Conservation (phyloP, 441 rosid species). For the Adansonia madagascariensis region DNA sequence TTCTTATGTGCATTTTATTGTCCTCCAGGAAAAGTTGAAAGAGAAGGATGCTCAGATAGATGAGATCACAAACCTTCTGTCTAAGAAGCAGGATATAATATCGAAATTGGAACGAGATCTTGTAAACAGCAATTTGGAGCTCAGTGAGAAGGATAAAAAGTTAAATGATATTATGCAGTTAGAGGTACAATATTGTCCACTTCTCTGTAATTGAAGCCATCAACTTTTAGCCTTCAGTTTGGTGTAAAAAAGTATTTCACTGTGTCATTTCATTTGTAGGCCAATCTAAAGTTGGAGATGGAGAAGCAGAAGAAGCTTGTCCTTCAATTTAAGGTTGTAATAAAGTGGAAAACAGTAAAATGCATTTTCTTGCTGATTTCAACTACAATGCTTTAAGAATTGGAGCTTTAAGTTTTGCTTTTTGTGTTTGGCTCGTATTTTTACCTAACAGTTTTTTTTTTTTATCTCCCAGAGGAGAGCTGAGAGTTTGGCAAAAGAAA, state of each 20-base stretch:
- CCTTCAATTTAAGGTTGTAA: constrained; percentile 51
- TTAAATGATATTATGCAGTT: constrained; percentile 59
- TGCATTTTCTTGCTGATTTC: not conserved
- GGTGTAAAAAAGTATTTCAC: constrained; percentile 1
- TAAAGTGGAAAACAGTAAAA: constrained; percentile 5
- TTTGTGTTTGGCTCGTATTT: not conserved
- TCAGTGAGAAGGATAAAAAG: constrained; percentile 69
- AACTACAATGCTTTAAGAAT: not conserved
- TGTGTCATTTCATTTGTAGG: constrained; percentile 47
- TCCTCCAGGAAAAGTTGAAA: constrained; percentile 65
- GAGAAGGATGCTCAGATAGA: constrained; percentile 68
- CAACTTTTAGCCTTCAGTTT: constrained; percentile 20
- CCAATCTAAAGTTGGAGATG: constrained; percentile 49
- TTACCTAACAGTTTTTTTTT: constrained; percentile 15
- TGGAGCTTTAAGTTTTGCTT: not conserved
- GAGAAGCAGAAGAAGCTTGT: constrained; percentile 61
- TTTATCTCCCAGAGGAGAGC: constrained; percentile 43
- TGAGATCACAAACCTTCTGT: constrained; percentile 50
- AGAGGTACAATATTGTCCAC: constrained; percentile 52
- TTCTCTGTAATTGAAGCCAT: constrained; percentile 5
- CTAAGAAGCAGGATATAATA: constrained; percentile 64
- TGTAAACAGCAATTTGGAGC: constrained; percentile 59
- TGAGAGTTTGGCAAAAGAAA: constrained; percentile 61
- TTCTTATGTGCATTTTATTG: constrained; percentile 7
- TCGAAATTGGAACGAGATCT: constrained; percentile 74